A percentile compares a stretch with the other conserved stretches of the same genome.
Evolutionary conservation across 1,284 basidiomycete genomes (phyloP).

Genomic region (Apiotrichum veenhuisii): DNA sequence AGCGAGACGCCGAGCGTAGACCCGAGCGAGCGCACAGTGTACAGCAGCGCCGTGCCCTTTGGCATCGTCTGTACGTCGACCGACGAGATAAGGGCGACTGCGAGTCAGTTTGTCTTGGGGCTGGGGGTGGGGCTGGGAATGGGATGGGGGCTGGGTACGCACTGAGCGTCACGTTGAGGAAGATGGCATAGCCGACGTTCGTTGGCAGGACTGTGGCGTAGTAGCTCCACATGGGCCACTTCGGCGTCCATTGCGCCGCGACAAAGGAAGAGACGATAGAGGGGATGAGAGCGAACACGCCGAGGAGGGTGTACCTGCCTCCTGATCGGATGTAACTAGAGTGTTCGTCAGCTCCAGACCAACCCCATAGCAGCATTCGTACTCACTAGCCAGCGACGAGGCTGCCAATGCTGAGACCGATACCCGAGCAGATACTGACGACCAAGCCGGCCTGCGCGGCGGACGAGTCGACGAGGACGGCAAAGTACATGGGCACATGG

Average conservation of each 20-base stretch:
- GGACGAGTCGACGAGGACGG: constrained; percentile 40
- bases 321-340: constrained; percentile 46
- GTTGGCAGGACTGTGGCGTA: constrained; percentile 43
- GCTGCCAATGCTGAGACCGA: constrained; percentile 75
- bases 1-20: constrained; percentile 44
- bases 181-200: constrained; percentile 46
- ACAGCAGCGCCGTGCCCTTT: constrained; percentile 48
- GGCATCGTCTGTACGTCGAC: constrained; percentile 46
- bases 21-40: constrained; percentile 46
- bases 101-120: not conserved
- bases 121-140: not conserved
- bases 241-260: constrained; percentile 38
- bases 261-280: constrained; percentile 29
- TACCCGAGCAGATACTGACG: constrained; percentile 66
- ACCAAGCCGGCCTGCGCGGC: constrained; percentile 50
- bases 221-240: constrained; percentile 39
- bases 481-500: constrained; percentile 46
- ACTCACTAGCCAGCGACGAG: constrained; percentile 77
- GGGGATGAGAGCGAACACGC: constrained; percentile 35
- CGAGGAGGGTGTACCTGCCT: constrained; percentile 38
- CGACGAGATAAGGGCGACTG: constrained; percentile 44
- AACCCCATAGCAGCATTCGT: no score
- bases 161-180: constrained; percentile 43
- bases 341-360: constrained; percentile 2
- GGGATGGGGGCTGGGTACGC: constrained; percentile 4